These are phyloP conservation scores for Viola pubescens DNA, from an alignment of 441 rosid genomes.

Conservation along the genomic window DNA sequence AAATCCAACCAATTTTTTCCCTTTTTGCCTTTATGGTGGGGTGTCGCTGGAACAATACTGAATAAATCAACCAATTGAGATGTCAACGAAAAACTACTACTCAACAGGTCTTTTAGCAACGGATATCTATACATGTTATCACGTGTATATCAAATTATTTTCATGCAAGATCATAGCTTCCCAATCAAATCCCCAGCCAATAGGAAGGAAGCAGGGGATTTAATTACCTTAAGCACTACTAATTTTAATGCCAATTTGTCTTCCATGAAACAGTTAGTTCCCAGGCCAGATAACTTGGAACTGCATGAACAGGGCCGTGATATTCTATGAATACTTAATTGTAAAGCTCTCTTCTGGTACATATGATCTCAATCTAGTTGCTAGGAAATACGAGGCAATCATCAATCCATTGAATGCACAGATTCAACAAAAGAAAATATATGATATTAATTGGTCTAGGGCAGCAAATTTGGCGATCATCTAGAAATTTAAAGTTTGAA, in stretches of 20 bases:
- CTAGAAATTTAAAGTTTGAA: not conserved
- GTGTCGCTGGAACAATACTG: not conserved
- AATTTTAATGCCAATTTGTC: not conserved
- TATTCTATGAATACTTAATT: too few species aligned
- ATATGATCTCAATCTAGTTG: too few species aligned
- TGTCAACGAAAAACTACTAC: not conserved
- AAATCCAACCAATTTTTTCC: not conserved
- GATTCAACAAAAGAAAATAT: not conserved
- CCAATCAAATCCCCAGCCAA: not conserved
- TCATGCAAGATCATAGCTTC: not conserved
- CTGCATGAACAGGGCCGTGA: not conserved
- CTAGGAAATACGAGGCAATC: not conserved
- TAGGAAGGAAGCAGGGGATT: not conserved
- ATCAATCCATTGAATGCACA: not conserved
- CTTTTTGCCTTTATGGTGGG: not conserved
- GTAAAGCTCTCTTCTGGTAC: too few species aligned
- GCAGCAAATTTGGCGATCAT: not conserved
- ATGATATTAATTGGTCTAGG: not conserved
- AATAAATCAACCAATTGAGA: not conserved
- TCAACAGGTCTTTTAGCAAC: too few species aligned
- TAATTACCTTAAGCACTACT: not conserved
- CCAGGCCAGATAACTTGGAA: not conserved
- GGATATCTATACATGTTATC: not conserved
- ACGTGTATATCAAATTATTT: too few species aligned
- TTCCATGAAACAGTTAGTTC: not conserved